phyloP scores from a whole-genome alignment of 2,329 filamentous ascomycete species.

The Xylariaceae sp. region DNA sequence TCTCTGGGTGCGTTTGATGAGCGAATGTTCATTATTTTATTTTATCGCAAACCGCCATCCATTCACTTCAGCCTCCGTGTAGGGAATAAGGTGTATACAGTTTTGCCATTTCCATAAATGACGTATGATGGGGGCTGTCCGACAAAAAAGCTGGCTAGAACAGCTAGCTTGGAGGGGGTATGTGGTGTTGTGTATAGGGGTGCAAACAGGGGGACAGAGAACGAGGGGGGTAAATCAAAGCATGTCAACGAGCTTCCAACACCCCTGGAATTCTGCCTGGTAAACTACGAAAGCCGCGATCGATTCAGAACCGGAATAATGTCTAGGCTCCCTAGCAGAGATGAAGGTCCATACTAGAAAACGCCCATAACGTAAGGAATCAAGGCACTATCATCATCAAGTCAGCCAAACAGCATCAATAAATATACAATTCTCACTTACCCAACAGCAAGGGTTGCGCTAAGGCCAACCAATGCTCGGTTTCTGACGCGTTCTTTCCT shows the following conservation, averaged over 20 bases:
- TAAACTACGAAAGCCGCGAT: neutral
- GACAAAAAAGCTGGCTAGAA: slow-evolving; percentile 12
- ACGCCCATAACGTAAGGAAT: slow-evolving; percentile 51
- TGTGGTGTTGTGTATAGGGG: slow-evolving; percentile 7
- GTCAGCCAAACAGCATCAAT: too few relatives aligned
- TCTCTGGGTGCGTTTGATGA: too few relatives aligned
- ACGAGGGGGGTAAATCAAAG: neutral
- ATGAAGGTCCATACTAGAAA: slow-evolving; percentile 32
- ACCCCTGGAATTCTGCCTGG: neutral
- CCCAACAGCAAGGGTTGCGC: slow-evolving; percentile 85
- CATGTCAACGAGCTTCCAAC: neutral
- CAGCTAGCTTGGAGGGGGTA: slow-evolving; percentile 14
- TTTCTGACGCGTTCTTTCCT: slow-evolving; percentile 83
- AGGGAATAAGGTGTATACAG: slow-evolving; percentile 14
- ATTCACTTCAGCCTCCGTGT: slow-evolving; percentile 10
- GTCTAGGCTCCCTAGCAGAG: neutral
- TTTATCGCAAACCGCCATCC: slow-evolving; percentile 9
- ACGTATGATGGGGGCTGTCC: slow-evolving; percentile 8
- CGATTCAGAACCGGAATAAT: neutral
- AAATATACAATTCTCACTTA: slow-evolving; percentile 56
- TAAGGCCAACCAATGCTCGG: slow-evolving; percentile 79
- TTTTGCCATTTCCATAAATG: slow-evolving; percentile 13
- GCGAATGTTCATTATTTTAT: slow-evolving; percentile 19
- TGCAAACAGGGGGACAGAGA: neutral
- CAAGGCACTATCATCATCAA: slow-evolving; percentile 37